Conservation (phyloP, 148 eudicot species). For the Euryodendron excelsum region DNA sequence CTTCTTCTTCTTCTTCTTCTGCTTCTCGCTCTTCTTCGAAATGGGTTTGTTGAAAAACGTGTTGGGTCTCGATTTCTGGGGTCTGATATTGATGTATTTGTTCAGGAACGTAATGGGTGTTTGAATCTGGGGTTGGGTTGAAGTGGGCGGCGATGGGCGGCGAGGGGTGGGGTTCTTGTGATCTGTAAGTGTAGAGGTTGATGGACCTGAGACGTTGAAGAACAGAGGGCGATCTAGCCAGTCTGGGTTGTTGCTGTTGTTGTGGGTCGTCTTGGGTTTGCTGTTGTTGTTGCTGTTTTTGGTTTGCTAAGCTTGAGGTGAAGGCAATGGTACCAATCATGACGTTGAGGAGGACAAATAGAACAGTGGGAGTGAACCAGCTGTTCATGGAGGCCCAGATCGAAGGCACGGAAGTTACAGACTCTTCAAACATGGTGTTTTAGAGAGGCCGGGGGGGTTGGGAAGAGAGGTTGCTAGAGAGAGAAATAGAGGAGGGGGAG, state of each 20-base stretch:
- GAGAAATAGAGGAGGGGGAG: constrained; percentile 7
- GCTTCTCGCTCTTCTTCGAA: not conserved
- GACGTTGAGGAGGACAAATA: constrained; percentile 71
- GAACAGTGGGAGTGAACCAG: constrained; percentile 78
- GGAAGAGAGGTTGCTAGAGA: constrained; percentile 7
- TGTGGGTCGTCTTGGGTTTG: constrained; percentile 7
- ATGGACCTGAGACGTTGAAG: constrained; percentile 70
- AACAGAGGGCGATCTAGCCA: constrained; percentile 50
- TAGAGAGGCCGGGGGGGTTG: too few species aligned
- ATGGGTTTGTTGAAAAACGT: constrained; percentile 3
- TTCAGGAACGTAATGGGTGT: constrained; percentile 18
- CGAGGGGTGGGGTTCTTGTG: constrained; percentile 23
- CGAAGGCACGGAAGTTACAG: constrained; percentile 42
- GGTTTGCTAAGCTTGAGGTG: constrained; percentile 47
- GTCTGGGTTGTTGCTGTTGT: constrained; percentile 11
- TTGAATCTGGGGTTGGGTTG: constrained; percentile 21
- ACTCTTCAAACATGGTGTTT: constrained; percentile 58
- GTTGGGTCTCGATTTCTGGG: not conserved
- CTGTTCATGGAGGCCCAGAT: constrained; percentile 71
- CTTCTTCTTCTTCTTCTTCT: not conserved
- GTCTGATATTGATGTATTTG: constrained; percentile 7
- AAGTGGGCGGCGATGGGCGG: not conserved
- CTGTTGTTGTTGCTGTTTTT: constrained; percentile 14
- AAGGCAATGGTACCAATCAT: constrained; percentile 70
- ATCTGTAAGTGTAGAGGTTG: constrained; percentile 39